phyloP scores from a whole-genome alignment of 2,329 filamentous ascomycete species.

The Fusarium sp. region DNA sequence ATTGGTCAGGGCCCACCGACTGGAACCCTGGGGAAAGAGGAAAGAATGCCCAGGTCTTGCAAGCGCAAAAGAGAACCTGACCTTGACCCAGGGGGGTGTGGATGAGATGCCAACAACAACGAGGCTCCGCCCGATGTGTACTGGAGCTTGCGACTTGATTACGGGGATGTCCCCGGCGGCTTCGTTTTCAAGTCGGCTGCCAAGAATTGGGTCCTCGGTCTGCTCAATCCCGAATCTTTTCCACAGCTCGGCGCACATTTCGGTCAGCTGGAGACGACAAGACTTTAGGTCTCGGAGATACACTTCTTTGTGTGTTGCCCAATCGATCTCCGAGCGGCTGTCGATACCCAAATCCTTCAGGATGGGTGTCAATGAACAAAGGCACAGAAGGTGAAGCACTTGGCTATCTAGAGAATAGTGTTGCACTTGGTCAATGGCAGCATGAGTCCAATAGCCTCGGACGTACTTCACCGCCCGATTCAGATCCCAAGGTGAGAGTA shows the following conservation, averaged over 20 bases:
- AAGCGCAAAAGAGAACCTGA: neutral
- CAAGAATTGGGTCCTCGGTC: neutral
- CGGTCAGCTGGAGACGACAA: neutral
- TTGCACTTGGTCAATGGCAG: neutral
- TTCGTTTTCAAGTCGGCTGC: neutral
- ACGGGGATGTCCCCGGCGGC: neutral
- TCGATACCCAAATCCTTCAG: neutral
- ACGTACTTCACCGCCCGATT: neutral
- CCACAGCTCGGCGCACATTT: neutral
- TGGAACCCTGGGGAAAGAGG: slow-evolving; percentile 16
- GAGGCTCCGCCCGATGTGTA: neutral
- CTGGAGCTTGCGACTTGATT: neutral
- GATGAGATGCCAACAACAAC: neutral
- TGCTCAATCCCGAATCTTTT: neutral
- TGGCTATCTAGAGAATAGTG: neutral
- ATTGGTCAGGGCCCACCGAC: slow-evolving; percentile 27
- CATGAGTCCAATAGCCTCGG: neutral
- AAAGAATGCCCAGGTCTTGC: slow-evolving; percentile 5
- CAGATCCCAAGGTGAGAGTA: neutral
- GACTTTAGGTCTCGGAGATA: neutral
- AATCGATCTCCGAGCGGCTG: neutral
- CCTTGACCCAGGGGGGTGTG: neutral
- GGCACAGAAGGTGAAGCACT: neutral
- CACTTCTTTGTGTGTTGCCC: neutral
- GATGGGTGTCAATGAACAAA: neutral